phyloP scores from a whole-genome alignment of 805 yeast genomes.

The Saturnispora diversa region DNA sequence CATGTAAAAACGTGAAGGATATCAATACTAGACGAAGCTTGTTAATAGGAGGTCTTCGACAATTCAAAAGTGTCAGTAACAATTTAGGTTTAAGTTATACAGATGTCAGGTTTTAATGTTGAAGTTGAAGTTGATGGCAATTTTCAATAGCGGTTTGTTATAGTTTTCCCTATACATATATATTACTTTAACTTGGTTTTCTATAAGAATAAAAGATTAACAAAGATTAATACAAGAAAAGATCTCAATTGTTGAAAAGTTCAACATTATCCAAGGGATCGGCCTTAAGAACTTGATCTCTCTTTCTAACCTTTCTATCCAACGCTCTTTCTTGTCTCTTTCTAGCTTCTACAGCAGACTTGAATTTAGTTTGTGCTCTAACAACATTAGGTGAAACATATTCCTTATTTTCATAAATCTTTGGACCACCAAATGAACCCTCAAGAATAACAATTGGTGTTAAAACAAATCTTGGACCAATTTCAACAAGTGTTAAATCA shows the following conservation, averaged over 20 bases:
- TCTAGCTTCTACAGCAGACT: constrained; percentile 72
- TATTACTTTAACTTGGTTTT: no score
- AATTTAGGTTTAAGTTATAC: constrained; percentile 27
- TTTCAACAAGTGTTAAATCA: constrained; percentile 77
- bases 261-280: constrained; percentile 80
- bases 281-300: constrained; percentile 63
- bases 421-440: constrained; percentile 97
- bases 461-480: constrained; percentile 93
- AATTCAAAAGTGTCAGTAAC: constrained; percentile 27
- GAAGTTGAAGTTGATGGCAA: no score
- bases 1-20: constrained; percentile 22
- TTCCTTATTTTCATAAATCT: constrained; percentile 93
- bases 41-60: constrained; percentile 28
- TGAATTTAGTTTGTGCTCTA: constrained; percentile 78
- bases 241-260: constrained; percentile 63
- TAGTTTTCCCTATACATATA: background rate
- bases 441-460: constrained; percentile 86
- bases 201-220: no score
- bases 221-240: no score
- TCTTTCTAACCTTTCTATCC: constrained; percentile 64
- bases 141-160: no score
- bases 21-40: constrained; percentile 24
- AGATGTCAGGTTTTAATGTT: constrained; percentile 10
- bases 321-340: constrained; percentile 72
- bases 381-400: constrained; percentile 93